These are phyloP conservation scores for Paraurostyla sp. DNA, from an alignment of 73 alveolate genomes.

Conservation along the genomic window DNA sequence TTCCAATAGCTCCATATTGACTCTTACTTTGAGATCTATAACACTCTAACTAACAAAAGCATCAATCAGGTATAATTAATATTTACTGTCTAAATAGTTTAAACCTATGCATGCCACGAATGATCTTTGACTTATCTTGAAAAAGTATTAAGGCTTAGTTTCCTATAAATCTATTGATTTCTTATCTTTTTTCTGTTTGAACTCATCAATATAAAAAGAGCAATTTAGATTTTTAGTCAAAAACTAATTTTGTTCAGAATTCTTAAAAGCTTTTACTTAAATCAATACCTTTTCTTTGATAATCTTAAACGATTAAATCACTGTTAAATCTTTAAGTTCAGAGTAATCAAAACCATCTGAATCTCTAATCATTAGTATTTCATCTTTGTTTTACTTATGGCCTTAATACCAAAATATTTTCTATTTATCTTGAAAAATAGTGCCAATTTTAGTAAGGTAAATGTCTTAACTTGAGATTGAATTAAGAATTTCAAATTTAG, in stretches of 20 bases:
- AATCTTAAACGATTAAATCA: neutral
- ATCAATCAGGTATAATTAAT: neutral
- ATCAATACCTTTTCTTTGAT: neutral
- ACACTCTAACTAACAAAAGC: neutral
- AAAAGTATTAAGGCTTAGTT: neutral
- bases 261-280: neutral
- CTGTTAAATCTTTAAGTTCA: neutral
- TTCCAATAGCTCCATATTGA: neutral
- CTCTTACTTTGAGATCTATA: neutral
- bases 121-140: neutral
- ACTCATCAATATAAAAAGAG: too few species aligned
- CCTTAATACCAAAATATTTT: neutral
- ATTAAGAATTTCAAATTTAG: constrained; percentile 19
- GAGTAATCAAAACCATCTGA: neutral
- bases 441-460: neutral
- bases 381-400: neutral
- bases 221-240: neutral
- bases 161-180: neutral
- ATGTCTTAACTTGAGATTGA: too few species aligned
- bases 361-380: neutral
- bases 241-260: neutral
- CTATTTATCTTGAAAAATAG: neutral
- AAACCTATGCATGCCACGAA: neutral
- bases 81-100: neutral
- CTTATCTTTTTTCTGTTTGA: too few species aligned